phyloP scores from a whole-genome alignment of 768 basidiomycete genomes.

The Daedaleopsis sinensis region DNA sequence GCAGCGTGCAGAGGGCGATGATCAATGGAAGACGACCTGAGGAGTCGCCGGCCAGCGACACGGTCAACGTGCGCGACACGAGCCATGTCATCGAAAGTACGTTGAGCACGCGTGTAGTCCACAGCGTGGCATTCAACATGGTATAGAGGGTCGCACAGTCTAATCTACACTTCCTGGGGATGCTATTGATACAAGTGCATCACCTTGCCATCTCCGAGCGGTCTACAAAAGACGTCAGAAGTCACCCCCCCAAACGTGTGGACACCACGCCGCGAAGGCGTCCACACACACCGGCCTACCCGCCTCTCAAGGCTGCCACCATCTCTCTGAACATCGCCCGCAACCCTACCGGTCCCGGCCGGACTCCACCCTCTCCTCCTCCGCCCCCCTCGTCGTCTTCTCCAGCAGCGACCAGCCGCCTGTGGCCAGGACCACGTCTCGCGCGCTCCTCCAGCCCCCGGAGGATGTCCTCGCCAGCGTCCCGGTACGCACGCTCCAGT shows the following conservation, averaged over 20 bases:
- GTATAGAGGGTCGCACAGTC: background rate
- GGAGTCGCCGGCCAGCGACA: background rate
- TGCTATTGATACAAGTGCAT: background rate
- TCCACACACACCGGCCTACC: slow-evolving; percentile 3
- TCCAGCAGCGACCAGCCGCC: slow-evolving; percentile 1
- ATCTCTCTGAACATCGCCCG: slow-evolving; percentile 34
- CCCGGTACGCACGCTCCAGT: slow-evolving; percentile 55
- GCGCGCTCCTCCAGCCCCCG: slow-evolving; percentile 38
- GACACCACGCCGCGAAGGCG: background rate
- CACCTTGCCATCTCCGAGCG: background rate
- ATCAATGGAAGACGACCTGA: slow-evolving; percentile 1
- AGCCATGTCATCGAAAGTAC: background rate
- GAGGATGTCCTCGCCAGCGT: slow-evolving; percentile 55
- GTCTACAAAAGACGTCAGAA: background rate
- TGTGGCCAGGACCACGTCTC: background rate
- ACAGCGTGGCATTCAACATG: background rate
- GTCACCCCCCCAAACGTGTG: background rate
- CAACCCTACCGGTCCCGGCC: slow-evolving; percentile 23
- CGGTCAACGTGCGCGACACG: background rate
- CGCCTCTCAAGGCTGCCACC: slow-evolving; percentile 25
- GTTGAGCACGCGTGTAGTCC: background rate
- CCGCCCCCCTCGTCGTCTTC: slow-evolving; percentile 17
- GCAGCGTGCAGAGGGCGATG: slow-evolving; percentile 11
- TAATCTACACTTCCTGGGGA: too few species aligned
- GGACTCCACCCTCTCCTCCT: slow-evolving; percentile 1